Conservation (phyloP, 2,329 filamentous ascomycete species). For the Diaporthe eres region DNA sequence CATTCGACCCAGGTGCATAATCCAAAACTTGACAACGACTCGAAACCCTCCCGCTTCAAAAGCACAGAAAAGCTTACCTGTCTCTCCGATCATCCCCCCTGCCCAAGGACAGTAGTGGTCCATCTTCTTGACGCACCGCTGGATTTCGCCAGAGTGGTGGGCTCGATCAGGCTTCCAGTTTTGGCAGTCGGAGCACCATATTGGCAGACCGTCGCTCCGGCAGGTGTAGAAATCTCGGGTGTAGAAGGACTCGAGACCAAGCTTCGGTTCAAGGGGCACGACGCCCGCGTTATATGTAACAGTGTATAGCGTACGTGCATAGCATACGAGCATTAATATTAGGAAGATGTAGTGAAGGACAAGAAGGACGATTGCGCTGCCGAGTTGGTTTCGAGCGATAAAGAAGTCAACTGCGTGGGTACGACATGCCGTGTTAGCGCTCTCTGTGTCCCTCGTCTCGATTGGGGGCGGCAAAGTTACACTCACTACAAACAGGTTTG, state of each 20-base stretch:
- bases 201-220: conserved; percentile 84
- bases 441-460: not conserved
- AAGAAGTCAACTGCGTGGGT: conserved; percentile 78
- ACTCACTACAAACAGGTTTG: conserved; percentile 76
- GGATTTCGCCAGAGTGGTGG: conserved; percentile 88
- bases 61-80: conserved; percentile 62
- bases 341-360: conserved; percentile 81
- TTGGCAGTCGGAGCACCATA: conserved; percentile 87
- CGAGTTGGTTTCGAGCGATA: conserved; percentile 63
- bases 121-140: conserved; percentile 88
- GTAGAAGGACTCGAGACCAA: conserved; percentile 83
- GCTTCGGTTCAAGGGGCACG: conserved; percentile 73
- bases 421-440: conserved; percentile 14
- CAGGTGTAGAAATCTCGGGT: conserved; percentile 87
- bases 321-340: conserved; percentile 74
- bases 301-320: conserved; percentile 78
- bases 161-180: conserved; percentile 91
- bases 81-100: conserved; percentile 92
- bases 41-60: not conserved
- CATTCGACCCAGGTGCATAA: not conserved
- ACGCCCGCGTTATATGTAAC: conserved; percentile 81
- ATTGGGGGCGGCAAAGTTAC: not conserved
- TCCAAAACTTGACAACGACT: too few species aligned
- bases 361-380: conserved; percentile 77
- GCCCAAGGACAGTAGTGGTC: conserved; percentile 98